Percentiles rank a stretch among this genome's conserved stretches.
phyloP scores from a whole-genome alignment of 2,329 filamentous ascomycete genomes.

The Cordyceps pruinosa region DNA sequence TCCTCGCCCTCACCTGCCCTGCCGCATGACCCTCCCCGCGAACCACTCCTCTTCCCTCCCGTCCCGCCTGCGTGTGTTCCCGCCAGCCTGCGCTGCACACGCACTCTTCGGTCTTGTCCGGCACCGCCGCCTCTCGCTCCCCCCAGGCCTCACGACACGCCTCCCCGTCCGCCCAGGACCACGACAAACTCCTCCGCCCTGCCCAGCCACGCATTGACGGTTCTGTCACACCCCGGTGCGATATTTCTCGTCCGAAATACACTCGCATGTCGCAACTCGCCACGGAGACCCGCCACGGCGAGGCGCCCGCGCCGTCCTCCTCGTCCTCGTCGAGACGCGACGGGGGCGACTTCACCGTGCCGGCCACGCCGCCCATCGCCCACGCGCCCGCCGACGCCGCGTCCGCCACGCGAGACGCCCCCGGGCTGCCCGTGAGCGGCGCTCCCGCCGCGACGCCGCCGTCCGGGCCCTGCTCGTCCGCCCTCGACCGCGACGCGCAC shows the following conservation, averaged over 20 bases:
- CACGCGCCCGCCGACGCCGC: neutral
- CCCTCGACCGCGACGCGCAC: neutral
- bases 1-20: neutral
- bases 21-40: neutral
- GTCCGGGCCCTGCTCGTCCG: too few species aligned
- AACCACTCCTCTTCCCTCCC: neutral
- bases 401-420: neutral
- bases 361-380: constrained; percentile 11
- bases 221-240: too few species aligned
- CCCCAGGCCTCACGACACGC: neutral
- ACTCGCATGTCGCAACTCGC: constrained; percentile 14
- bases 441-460: neutral
- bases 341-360: constrained; percentile 11
- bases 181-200: neutral
- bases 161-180: neutral
- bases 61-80: constrained; percentile 3
- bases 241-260: too few species aligned
- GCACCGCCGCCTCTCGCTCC: neutral
- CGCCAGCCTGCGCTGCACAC: neutral
- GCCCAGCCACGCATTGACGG: too few species aligned
- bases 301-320: constrained; percentile 9
- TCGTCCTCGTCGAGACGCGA: constrained; percentile 13
- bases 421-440: neutral
- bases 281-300: constrained; percentile 1
- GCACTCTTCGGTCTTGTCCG: constrained; percentile 9